Percentiles rank a stretch among this genome's conserved stretches.
Evolutionary conservation across 192 early-diverging fungal species (phyloP).

Genomic region (Chytriomyces sp.): DNA sequence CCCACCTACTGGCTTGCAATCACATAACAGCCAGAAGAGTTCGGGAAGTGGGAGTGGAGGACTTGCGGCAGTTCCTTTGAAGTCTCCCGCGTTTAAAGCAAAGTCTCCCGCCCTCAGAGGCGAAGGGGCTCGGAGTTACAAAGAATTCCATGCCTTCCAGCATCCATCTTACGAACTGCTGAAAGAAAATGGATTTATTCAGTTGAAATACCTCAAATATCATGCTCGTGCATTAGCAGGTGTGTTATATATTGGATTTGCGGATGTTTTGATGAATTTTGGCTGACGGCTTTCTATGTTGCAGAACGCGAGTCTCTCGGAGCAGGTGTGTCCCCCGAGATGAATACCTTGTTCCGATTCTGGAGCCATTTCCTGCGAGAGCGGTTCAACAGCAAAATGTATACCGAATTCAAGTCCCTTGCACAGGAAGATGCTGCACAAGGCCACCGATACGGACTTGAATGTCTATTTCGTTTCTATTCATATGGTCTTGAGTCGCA

Average conservation of each 20-base stretch:
- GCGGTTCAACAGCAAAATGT: slow-evolving; percentile 93
- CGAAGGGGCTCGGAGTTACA: slow-evolving; percentile 37
- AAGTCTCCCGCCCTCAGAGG: not conserved
- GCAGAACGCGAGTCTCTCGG: slow-evolving; percentile 88
- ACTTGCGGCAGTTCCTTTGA: not conserved
- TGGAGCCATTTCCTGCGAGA: slow-evolving; percentile 98
- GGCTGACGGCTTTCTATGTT: not conserved
- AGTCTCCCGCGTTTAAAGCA: slow-evolving; percentile 10
- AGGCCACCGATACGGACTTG: slow-evolving; percentile 93
- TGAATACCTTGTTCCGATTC: slow-evolving; percentile 98
- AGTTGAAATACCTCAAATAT: slow-evolving; percentile 96
- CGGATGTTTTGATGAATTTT: slow-evolving; percentile 5
- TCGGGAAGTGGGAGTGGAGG: too few relatives aligned
- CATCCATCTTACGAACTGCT: slow-evolving; percentile 93
- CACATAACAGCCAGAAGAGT: too few relatives aligned
- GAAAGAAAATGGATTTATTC: slow-evolving; percentile 96
- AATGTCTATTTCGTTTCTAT: slow-evolving; percentile 97
- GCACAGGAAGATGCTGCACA: slow-evolving; percentile 84
- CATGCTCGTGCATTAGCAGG: slow-evolving; percentile 86
- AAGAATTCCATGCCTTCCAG: slow-evolving; percentile 59
- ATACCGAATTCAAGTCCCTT: slow-evolving; percentile 86
- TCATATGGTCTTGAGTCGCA: slow-evolving; percentile 93
- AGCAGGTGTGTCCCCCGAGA: slow-evolving; percentile 88
- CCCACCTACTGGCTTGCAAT: too few relatives aligned
- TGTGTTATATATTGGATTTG: slow-evolving; percentile 20